A percentile compares a stretch with the other conserved stretches of the same genome.
phyloP scores from a whole-genome alignment of 2,329 filamentous ascomycete species.

The Chalaropsis thielavioides region DNA sequence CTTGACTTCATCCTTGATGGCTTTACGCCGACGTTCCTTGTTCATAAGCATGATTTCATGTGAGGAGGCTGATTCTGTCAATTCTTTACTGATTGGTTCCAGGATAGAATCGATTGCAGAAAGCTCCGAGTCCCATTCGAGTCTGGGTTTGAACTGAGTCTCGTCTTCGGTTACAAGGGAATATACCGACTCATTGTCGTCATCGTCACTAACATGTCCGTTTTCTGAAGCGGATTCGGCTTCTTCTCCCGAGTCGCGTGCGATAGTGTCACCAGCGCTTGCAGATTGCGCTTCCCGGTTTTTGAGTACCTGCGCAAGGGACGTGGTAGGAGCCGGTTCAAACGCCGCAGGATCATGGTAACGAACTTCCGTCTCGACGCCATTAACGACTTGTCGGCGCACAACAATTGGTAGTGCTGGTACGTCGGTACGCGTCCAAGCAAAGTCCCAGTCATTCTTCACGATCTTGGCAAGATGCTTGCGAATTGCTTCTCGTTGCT shows the following conservation, averaged over 20 bases:
- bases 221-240: slow-evolving; percentile 12
- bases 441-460: slow-evolving; percentile 45
- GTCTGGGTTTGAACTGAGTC: slow-evolving; percentile 35
- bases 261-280: neutral
- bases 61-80: neutral
- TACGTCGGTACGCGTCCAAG: slow-evolving; percentile 34
- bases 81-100: neutral
- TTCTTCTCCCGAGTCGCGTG: slow-evolving; percentile 3
- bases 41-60: slow-evolving; percentile 1
- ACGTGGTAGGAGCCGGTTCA: neutral
- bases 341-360: slow-evolving; percentile 14
- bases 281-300: neutral
- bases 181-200: slow-evolving; percentile 38
- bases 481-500: slow-evolving; percentile 48
- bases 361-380: slow-evolving; percentile 9
- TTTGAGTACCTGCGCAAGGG: slow-evolving; percentile 11
- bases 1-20: slow-evolving; percentile 46
- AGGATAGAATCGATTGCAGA: slow-evolving; percentile 6
- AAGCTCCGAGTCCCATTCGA: slow-evolving; percentile 38
- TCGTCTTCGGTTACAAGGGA: slow-evolving; percentile 42
- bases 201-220: slow-evolving; percentile 22
- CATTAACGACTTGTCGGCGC: slow-evolving; percentile 6
- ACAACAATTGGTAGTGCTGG: slow-evolving; percentile 17
- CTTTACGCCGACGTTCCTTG: slow-evolving; percentile 41
- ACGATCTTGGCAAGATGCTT: slow-evolving; percentile 40